Percentiles rank a stretch among this genome's conserved stretches.
Conservation (phyloP, 2,329 filamentous ascomycete species). For the Ceratocystis albifundus region DNA sequence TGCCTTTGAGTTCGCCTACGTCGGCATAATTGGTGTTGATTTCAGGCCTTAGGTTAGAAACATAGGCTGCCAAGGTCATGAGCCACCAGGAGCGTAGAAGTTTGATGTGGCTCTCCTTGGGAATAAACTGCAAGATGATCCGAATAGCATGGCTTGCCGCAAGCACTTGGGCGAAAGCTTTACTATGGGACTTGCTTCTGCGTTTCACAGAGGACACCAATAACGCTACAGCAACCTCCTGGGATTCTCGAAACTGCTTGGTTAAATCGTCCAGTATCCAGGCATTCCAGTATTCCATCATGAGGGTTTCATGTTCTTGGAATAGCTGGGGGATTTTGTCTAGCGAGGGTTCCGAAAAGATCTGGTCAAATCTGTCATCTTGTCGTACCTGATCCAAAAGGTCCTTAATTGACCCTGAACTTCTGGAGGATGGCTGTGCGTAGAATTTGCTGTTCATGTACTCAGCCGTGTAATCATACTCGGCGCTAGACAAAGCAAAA, state of each 20-base stretch:
- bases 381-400: slow-evolving; percentile 57
- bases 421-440: slow-evolving; percentile 50
- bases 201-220: slow-evolving; percentile 49
- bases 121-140: slow-evolving; percentile 69
- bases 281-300: slow-evolving; percentile 84
- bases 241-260: slow-evolving; percentile 63
- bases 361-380: slow-evolving; percentile 58
- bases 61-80: slow-evolving; percentile 64
- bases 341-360: slow-evolving; percentile 48
- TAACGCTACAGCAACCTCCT: slow-evolving; percentile 49
- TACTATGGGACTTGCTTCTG: slow-evolving; percentile 59
- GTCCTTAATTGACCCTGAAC: slow-evolving; percentile 52
- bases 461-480: slow-evolving; percentile 50
- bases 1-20: slow-evolving; percentile 45
- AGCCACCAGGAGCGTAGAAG: slow-evolving; percentile 87
- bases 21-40: slow-evolving; percentile 56
- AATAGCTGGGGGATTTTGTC: slow-evolving; percentile 57
- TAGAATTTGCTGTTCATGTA: slow-evolving; percentile 64
- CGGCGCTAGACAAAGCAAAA: slow-evolving; percentile 52
- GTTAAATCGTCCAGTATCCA: slow-evolving; percentile 57
- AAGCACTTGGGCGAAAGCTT: slow-evolving; percentile 70
- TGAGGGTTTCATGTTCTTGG: slow-evolving; percentile 51
- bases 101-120: slow-evolving; percentile 56
- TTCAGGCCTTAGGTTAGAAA: slow-evolving; percentile 59
- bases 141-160: slow-evolving; percentile 80